These are phyloP conservation scores for Corniculantispora saksenae DNA, from an alignment of 2,329 filamentous ascomycete genomes.

Conservation along the genomic window DNA sequence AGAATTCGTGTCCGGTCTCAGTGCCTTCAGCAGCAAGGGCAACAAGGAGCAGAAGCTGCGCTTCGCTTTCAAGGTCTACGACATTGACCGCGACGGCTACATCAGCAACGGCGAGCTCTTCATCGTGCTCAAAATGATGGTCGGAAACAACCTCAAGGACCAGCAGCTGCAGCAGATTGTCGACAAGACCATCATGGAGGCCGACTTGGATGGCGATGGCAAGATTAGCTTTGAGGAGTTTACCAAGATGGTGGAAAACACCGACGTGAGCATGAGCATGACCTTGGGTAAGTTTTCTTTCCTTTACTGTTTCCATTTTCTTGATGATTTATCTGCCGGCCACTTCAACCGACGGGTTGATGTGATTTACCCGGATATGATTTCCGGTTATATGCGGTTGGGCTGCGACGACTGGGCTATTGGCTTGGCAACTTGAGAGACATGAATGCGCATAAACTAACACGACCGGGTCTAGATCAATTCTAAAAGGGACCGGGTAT, in stretches of 20 bases:
- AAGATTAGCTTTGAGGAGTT: slow-evolving; percentile 99
- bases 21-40: slow-evolving; percentile 94
- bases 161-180: slow-evolving; percentile 99
- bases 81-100: slow-evolving; percentile 97
- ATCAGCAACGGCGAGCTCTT: slow-evolving; percentile 99
- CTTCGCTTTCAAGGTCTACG: slow-evolving; percentile 99
- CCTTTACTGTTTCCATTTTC: too few species aligned
- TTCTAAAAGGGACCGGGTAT: slow-evolving; percentile 23
- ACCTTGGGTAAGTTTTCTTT: slow-evolving; percentile 60
- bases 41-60: slow-evolving; percentile 98
- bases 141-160: slow-evolving; percentile 97
- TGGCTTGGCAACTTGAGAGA: background rate
- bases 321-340: too few species aligned
- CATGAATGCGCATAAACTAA: slow-evolving; percentile 2
- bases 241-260: slow-evolving; percentile 97
- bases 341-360: background rate
- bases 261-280: slow-evolving; percentile 75
- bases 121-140: slow-evolving; percentile 99
- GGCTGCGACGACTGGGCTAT: background rate
- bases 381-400: background rate
- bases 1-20: slow-evolving; percentile 94
- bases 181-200: slow-evolving; percentile 99
- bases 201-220: slow-evolving; percentile 90
- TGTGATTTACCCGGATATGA: too few species aligned
- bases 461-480: slow-evolving; percentile 23